Base-by-base conservation (phyloP, 2,329 filamentous ascomycete genomes). In the Phaeosphaeria sp. region DNA sequence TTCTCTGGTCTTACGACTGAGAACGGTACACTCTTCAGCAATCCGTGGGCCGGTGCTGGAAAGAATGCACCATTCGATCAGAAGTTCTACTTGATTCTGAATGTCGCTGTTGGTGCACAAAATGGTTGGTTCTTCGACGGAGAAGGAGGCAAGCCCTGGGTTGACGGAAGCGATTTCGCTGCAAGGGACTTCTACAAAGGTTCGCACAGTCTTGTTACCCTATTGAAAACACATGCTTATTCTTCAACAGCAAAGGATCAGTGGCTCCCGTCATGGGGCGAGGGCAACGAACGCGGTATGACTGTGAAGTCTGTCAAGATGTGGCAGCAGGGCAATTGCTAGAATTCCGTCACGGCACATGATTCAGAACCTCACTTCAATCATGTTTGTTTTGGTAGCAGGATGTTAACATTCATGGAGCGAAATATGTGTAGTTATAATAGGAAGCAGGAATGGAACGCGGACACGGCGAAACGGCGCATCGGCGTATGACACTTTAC, bases 61-160 rank as follows among this genome's bases (percentile, higher is more conserved):
- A 81, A 81, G 8, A 87, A 89, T 65, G 88, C 90, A 0, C 90
- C 91, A 0, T 93, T 93, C 66, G 90, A 93, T 71, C 83, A 91
- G 64, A 78, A 83, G 6, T 93, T 93, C 69, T 93, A 90, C 67
- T 82, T 93, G 33, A 90, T 92, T 63, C 75, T 93, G 49, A 91
- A 92, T 68, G 81, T 93, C 6, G 90, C 88, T 2, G 90, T 93
- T 3, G 91, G 90, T 27, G 87, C 88, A 43, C 91, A 88, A 36
- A 93, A 92, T 64, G 91, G 91, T 27, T 95, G 91, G 90, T 95
- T 94, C 54, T 71, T 58, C 51, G 68, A 72, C 30, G 87, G 87
- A n/a, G 79, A 84, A 63, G 83, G 82, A 44, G 84, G 83, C 48
- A 95, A 95, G 82, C 91, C 91, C 0, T 95, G 91, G 91, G 68